Percentiles rank a stretch among this genome's conserved stretches.
These are phyloP conservation scores for Alternaria sp. DNA, from an alignment of 2,329 filamentous ascomycete genomes.

Conservation along the genomic window DNA sequence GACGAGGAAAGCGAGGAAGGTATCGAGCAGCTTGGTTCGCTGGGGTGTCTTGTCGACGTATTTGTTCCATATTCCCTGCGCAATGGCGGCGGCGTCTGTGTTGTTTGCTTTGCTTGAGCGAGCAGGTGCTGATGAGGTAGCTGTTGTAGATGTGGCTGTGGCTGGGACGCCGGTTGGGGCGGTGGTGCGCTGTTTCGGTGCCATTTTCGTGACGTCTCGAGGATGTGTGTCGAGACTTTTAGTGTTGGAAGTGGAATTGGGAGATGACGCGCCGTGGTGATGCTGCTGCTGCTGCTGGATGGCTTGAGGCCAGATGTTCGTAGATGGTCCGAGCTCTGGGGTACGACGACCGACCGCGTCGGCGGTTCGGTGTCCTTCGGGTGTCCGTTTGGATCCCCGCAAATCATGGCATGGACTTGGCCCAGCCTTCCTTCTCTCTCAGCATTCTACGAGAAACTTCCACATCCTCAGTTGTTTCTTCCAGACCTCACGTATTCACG, in stretches of 20 bases:
- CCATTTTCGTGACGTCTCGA: constrained; percentile 26
- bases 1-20: constrained; percentile 87
- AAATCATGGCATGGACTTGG: constrained; percentile 14
- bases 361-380: constrained; percentile 16
- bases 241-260: neutral
- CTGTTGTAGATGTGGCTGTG: constrained; percentile 23
- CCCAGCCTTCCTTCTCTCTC: neutral
- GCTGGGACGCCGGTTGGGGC: constrained; percentile 12
- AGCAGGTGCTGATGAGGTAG: constrained; percentile 22
- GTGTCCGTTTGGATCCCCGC: constrained; percentile 25
- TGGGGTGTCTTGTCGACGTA: constrained; percentile 85
- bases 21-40: constrained; percentile 88
- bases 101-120: constrained; percentile 37
- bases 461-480: neutral
- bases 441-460: neutral
- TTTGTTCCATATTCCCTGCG: constrained; percentile 73
- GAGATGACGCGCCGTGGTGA: constrained; percentile 3
- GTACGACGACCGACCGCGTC: constrained; percentile 2
- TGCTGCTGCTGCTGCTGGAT: constrained; percentile 16
- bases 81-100: constrained; percentile 62
- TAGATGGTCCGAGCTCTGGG: constrained; percentile 14
- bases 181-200: constrained; percentile 42
- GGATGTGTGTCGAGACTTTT: neutral
- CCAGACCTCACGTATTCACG: neutral
- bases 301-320: constrained; percentile 37